Evolutionary conservation across 2,329 filamentous ascomycete species (phyloP), one percentile per base, ranked within the genome.

Genomic region (Epichloe coenophiala): DNA sequence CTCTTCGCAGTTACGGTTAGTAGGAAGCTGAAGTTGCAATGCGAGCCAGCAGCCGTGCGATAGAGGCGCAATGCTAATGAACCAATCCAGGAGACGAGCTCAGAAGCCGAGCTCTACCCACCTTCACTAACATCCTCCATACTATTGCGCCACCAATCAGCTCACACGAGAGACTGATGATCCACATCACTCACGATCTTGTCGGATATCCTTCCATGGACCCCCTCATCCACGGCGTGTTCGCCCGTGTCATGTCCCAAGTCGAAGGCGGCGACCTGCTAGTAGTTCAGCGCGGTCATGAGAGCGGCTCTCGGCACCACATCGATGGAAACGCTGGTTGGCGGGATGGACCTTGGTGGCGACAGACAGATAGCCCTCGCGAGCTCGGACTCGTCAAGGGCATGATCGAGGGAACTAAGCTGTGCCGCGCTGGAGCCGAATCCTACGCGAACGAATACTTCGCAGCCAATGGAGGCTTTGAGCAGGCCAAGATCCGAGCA

Each of bases 301-400:
- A 97, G 68, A 87, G 83, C 46, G 79, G 83, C 45, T 82, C 82
- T 44, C 79, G 83, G 42, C 76, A 77, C 41, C 80, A 81, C 73
- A 52, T 71, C 27, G 78, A 81, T 48, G 72, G 71, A 17, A 71
- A 73, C 31, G 75, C 77, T 38, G 85, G 86, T 54, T 98, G 93
- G 90, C 85, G 82, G 45, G 91, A 97, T 60, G 93, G 93, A 0
- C 93, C 93, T 3, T 98, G 93, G 93, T 98, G 93, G 91, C 81
- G 90, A 57, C 82, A 82, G 65, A 74, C 71, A 46, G 79, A 76
- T 63, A 71, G 76, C 21, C 77, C 83, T 51, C 83, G 93, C 51
- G 87, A 88, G 59, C 74, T 97, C 7, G 86, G 88, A 48, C 72
- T 84, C 2, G 84, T 97, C 47, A 83, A 82, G 55, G 91, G 93